These are phyloP conservation scores for Canavalia gladiata DNA, from an alignment of 306 rosid genomes.

Conservation along the genomic window DNA sequence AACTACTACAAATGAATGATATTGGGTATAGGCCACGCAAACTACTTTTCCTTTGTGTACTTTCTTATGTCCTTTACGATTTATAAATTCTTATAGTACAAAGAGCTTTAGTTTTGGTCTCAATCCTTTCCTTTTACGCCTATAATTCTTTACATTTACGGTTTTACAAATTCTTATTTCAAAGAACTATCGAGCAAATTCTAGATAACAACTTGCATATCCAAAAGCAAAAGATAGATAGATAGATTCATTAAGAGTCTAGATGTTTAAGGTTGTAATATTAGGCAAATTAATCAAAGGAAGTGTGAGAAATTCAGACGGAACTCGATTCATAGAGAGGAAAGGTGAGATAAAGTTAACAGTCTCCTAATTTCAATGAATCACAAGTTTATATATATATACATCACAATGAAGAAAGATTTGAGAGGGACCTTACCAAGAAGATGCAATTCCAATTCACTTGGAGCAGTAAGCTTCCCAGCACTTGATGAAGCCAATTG, in stretches of 20 bases:
- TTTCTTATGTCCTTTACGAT: not conserved
- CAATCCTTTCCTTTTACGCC: not conserved
- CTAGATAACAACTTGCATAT: not conserved
- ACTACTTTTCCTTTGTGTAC: not conserved
- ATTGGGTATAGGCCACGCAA: slow-evolving; percentile 10
- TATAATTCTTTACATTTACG: not conserved
- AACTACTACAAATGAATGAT: not conserved
- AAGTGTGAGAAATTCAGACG: not conserved
- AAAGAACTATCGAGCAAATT: not conserved
- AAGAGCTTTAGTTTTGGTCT: not conserved
- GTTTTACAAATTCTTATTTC: not conserved
- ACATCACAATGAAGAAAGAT: not conserved
- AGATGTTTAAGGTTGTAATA: not conserved
- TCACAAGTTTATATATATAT: not conserved
- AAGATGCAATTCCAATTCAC: slow-evolving; percentile 12
- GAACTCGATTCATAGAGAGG: not conserved
- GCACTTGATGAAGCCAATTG: not conserved
- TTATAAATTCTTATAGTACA: not conserved
- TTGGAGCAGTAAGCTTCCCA: slow-evolving; percentile 3
- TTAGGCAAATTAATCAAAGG: not conserved
- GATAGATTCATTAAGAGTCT: not conserved
- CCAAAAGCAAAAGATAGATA: not conserved
- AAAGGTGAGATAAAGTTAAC: not conserved
- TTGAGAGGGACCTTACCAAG: slow-evolving; percentile 36
- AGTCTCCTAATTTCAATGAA: not conserved